These are phyloP conservation scores for Akebia trifoliata DNA, from an alignment of 164 flowering plant genomes.

Conservation along the genomic window DNA sequence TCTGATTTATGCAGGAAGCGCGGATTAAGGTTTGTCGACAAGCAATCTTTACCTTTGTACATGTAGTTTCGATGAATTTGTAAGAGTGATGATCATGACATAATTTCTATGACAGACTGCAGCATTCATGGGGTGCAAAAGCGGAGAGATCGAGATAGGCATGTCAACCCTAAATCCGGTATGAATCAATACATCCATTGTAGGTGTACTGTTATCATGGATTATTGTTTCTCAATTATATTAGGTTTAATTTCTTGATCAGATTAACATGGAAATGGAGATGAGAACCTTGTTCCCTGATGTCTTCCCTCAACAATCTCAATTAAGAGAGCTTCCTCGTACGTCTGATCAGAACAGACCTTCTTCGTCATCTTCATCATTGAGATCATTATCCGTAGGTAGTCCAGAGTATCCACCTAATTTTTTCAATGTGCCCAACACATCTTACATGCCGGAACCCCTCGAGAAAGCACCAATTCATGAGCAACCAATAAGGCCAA, in stretches of 20 bases:
- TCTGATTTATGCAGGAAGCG: constrained; percentile 51
- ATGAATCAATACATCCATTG: no score
- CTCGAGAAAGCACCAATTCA: constrained; percentile 5
- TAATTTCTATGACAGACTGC: constrained; percentile 36
- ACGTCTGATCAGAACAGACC: constrained; percentile 25
- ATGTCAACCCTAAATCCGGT: constrained; percentile 37
- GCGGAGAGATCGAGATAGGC: constrained; percentile 82
- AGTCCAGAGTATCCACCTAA: constrained; percentile 51
- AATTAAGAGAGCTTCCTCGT: constrained; percentile 15
- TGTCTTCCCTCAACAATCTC: constrained; percentile 23
- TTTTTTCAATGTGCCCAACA: constrained; percentile 25
- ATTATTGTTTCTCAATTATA: neutral
- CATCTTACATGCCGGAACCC: constrained; percentile 17
- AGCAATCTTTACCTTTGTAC: neutral
- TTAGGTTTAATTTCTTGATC: neutral
- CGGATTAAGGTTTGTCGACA: constrained; percentile 56
- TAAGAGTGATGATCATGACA: neutral
- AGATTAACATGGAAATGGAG: constrained; percentile 46
- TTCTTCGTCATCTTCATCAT: constrained; percentile 65
- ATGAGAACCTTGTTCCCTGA: constrained; percentile 34
- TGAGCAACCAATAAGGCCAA: constrained; percentile 16
- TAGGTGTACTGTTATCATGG: no score
- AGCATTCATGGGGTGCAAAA: constrained; percentile 57
- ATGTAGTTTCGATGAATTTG: neutral
- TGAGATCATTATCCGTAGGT: constrained; percentile 47